A percentile compares a stretch with the other conserved stretches of the same genome.
Conservation (phyloP, 2,329 filamentous ascomycete species). For the Aureobasidium pullulans region DNA sequence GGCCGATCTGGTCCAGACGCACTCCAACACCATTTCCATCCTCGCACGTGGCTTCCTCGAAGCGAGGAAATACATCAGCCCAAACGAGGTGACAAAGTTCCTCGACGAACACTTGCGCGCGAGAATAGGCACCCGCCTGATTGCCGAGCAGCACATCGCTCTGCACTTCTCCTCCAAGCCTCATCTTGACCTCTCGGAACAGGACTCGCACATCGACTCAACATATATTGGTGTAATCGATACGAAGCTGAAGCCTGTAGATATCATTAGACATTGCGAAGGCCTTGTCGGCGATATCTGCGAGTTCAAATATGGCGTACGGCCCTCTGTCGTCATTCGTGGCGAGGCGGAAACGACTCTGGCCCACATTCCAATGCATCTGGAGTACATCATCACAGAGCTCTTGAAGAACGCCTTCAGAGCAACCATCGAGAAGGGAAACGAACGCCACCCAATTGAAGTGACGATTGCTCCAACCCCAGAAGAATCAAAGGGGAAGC, state of each 20-base stretch:
- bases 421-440: slow-evolving; percentile 79
- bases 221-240: slow-evolving; percentile 94
- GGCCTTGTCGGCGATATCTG: slow-evolving; percentile 92
- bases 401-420: slow-evolving; percentile 95
- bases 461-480: slow-evolving; percentile 78
- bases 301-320: slow-evolving; percentile 87
- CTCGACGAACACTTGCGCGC: slow-evolving; percentile 90
- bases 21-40: slow-evolving; percentile 88
- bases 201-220: slow-evolving; percentile 30
- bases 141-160: slow-evolving; percentile 94
- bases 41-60: slow-evolving; percentile 90
- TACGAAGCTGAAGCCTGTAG: slow-evolving; percentile 73
- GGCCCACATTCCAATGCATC: slow-evolving; percentile 87
- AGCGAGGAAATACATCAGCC: slow-evolving; percentile 80
- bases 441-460: slow-evolving; percentile 72
- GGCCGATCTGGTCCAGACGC: slow-evolving; percentile 89
- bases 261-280: slow-evolving; percentile 76
- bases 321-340: slow-evolving; percentile 72
- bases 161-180: slow-evolving; percentile 71
- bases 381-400: slow-evolving; percentile 96
- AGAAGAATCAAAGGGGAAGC: slow-evolving; percentile 32
- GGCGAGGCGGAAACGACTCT: slow-evolving; percentile 84
- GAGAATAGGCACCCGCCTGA: slow-evolving; percentile 84
- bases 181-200: slow-evolving; percentile 50
- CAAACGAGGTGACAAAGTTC: slow-evolving; percentile 78